Evolutionary conservation across 78 protist genomes (phyloP).

Genomic region (Monosiga brevicollis): DNA sequence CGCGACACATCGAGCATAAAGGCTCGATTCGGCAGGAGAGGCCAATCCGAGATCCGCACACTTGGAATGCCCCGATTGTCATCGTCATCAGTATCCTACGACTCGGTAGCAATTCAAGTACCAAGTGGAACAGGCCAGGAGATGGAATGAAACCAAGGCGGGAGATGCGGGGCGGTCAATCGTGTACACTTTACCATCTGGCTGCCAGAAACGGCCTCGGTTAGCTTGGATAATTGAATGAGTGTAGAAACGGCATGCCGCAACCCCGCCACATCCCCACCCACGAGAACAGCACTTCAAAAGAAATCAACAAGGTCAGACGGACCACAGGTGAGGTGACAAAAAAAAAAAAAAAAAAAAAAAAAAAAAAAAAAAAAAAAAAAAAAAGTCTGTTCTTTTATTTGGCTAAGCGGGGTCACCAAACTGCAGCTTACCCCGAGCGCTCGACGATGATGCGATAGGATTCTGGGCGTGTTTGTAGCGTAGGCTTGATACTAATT

Average conservation of each 20-base stretch:
- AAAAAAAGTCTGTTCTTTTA: background rate
- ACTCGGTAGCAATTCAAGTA: background rate
- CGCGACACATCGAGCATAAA: background rate
- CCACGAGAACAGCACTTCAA: no score
- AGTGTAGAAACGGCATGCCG: background rate
- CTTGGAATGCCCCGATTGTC: background rate
- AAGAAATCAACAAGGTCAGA: no score
- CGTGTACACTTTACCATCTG: background rate
- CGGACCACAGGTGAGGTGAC: background rate
- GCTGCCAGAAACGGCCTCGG: background rate
- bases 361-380: no score
- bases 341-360: no score
- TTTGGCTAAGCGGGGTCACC: background rate
- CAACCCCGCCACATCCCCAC: no score
- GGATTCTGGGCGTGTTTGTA: background rate
- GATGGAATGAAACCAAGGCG: background rate
- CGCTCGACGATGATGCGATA: background rate
- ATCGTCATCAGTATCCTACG: no score
- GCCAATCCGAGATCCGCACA: background rate
- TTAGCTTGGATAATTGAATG: background rate
- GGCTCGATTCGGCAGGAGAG: background rate
- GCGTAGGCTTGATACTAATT: background rate
- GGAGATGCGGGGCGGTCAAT: background rate
- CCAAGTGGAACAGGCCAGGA: background rate
- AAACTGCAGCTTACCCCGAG: background rate